A percentile compares a stretch with the other conserved stretches of the same genome.
Conservation (phyloP, 139 green algal species). For the Chlamydomonas applanata region DNA sequence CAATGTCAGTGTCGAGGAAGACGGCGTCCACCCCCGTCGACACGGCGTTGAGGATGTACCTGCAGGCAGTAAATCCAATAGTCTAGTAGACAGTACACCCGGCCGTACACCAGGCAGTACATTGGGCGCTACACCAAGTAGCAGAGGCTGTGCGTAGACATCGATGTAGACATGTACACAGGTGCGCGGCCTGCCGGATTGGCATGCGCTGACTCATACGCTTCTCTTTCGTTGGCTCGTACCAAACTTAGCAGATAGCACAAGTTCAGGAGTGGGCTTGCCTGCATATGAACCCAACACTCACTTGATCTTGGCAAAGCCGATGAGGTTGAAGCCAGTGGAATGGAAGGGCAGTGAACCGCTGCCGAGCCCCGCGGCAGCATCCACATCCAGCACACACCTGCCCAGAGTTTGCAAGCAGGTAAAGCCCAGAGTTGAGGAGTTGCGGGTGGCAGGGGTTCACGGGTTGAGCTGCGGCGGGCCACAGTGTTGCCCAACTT, state of each 20-base stretch:
- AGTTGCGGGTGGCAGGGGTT: too few species aligned
- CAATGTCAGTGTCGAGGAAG: constrained; percentile 24
- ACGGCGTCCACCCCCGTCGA: constrained; percentile 1
- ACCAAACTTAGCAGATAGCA: background rate
- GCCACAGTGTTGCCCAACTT: too few species aligned
- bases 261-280: background rate
- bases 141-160: too few species aligned
- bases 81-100: background rate
- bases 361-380: background rate
- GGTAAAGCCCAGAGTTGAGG: too few species aligned
- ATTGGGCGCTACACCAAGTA: too few species aligned
- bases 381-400: constrained; percentile 13
- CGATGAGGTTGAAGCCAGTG: constrained; percentile 19
- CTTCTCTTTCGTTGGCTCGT: too few species aligned
- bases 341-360: constrained; percentile 13
- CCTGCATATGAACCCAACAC: background rate
- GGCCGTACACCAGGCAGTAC: too few species aligned
- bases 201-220: too few species aligned
- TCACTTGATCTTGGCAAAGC: constrained; percentile 28
- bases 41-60: constrained; percentile 26
- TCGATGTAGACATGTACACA: too few species aligned
- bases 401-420: background rate
- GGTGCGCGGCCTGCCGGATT: too few species aligned
- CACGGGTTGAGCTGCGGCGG: too few species aligned
- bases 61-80: background rate